phyloP scores from a whole-genome alignment of 2,329 filamentous ascomycete species.

The Pseudovirgaria hyperparasitica region DNA sequence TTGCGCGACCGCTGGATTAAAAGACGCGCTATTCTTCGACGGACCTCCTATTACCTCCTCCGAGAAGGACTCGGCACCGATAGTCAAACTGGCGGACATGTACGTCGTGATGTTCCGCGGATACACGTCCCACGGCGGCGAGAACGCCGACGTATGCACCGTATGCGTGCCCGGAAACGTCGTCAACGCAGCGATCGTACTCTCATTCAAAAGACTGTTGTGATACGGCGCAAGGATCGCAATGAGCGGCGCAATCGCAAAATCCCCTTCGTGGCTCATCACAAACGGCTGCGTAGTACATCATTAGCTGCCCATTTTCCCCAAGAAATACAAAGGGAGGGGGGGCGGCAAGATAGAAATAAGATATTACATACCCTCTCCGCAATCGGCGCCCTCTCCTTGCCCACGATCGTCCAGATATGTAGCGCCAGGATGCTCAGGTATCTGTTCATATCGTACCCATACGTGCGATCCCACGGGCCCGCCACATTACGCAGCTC shows the following conservation, averaged over 20 bases:
- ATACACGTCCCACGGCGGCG: conserved; percentile 44
- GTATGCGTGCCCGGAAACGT: conserved; percentile 41
- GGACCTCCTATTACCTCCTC: conserved; percentile 45
- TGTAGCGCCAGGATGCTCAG: conserved; percentile 45
- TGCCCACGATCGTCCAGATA: conserved; percentile 46
- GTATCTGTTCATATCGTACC: conserved; percentile 52
- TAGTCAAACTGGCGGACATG: conserved; percentile 43
- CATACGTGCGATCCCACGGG: conserved; percentile 52
- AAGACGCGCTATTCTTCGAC: conserved; percentile 36
- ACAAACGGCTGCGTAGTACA: conserved; percentile 27
- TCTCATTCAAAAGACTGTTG: conserved; percentile 31
- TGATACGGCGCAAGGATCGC: conserved; percentile 41
- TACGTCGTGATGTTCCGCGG: conserved; percentile 48
- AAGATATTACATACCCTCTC: conserved; percentile 12
- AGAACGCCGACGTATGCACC: conserved; percentile 40
- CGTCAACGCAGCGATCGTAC: conserved; percentile 25
- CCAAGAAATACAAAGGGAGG: background rate
- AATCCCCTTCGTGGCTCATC: conserved; percentile 49
- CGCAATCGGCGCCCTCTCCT: conserved; percentile 25
- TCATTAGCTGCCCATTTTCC: conserved; percentile 1
- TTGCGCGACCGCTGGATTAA: conserved; percentile 48
- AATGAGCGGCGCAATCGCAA: conserved; percentile 44
- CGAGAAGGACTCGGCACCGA: conserved; percentile 47
- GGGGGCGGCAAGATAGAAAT: background rate
- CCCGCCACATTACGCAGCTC: conserved; percentile 48